Conservation (phyloP, 768 basidiomycete genomes). For the Megacollybia marginata region DNA sequence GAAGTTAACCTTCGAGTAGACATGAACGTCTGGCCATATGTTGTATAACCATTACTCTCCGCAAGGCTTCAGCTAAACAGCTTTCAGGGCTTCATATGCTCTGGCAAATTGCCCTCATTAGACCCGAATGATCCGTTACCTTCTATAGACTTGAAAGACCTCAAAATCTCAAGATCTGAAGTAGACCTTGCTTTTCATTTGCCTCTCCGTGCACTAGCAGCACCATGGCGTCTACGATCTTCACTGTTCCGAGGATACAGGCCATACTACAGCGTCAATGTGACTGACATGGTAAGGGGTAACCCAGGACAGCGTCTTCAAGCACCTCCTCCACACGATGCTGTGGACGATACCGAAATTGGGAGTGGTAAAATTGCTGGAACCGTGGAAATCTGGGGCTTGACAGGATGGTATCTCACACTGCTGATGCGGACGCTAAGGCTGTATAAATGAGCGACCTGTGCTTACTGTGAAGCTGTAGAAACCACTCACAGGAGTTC, state of each 20-base stretch:
- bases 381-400: constrained; percentile 69
- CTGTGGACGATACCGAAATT: constrained; percentile 29
- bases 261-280: constrained; percentile 64
- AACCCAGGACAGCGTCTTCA: not conserved
- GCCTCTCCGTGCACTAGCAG: constrained; percentile 45
- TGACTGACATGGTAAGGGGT: constrained; percentile 46
- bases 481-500: not conserved
- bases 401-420: constrained; percentile 79
- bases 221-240: constrained; percentile 38
- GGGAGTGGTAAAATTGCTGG: constrained; percentile 31
- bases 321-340: not conserved
- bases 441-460: constrained; percentile 25
- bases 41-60: constrained; percentile 39
- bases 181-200: constrained; percentile 70
- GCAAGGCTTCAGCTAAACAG: not conserved
- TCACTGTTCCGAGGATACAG: constrained; percentile 47
- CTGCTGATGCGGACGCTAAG: constrained; percentile 50
- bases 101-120: constrained; percentile 8
- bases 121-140: constrained; percentile 42
- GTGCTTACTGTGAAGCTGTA: not conserved
- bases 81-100: constrained; percentile 18
- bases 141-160: constrained; percentile 45
- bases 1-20: constrained; percentile 49
- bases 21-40: constrained; percentile 68
- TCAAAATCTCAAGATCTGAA: constrained; percentile 51